Evolutionary conservation across 2,329 filamentous ascomycete species (phyloP).

Genomic region (Blastomyces percursus): DNA sequence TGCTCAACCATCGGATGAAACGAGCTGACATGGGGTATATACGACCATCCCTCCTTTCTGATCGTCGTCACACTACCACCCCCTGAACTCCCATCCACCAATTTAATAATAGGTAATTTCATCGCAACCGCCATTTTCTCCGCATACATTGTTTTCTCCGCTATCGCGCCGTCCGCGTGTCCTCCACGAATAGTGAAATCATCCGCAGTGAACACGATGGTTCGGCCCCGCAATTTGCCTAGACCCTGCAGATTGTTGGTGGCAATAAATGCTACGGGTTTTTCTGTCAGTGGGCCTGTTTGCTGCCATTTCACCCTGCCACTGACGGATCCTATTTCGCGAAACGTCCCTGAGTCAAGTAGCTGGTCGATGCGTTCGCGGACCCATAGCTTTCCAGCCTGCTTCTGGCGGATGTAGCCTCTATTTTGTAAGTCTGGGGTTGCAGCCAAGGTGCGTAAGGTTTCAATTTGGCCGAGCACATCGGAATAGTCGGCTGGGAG

Average conservation of each 20-base stretch:
- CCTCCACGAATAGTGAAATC: constrained; percentile 54
- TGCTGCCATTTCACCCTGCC: constrained; percentile 50
- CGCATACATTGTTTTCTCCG: constrained; percentile 49
- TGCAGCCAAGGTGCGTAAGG: constrained; percentile 42
- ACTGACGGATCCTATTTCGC: constrained; percentile 50
- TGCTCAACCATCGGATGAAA: constrained; percentile 47
- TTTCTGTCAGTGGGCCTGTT: constrained; percentile 26
- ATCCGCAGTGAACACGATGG: constrained; percentile 51
- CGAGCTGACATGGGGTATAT: constrained; percentile 47
- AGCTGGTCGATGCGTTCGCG: constrained; percentile 49
- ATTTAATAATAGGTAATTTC: constrained; percentile 50
- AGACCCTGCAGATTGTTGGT: constrained; percentile 54
- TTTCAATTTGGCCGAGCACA: constrained; percentile 46
- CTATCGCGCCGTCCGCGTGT: constrained; percentile 51
- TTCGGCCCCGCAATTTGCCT: constrained; percentile 42
- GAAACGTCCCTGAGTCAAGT: constrained; percentile 46
- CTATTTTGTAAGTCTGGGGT: constrained; percentile 44
- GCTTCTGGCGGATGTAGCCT: constrained; percentile 53
- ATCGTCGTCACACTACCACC: constrained; percentile 54
- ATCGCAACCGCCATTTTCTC: constrained; percentile 50
- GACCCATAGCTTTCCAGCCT: constrained; percentile 55
- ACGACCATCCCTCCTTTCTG: constrained; percentile 44
- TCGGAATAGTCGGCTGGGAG: constrained; percentile 53
- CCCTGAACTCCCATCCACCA: constrained; percentile 54
- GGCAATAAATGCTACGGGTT: constrained; percentile 42